These are phyloP conservation scores for Sinapis alba DNA, from an alignment of 441 rosid species.

Conservation along the genomic window DNA sequence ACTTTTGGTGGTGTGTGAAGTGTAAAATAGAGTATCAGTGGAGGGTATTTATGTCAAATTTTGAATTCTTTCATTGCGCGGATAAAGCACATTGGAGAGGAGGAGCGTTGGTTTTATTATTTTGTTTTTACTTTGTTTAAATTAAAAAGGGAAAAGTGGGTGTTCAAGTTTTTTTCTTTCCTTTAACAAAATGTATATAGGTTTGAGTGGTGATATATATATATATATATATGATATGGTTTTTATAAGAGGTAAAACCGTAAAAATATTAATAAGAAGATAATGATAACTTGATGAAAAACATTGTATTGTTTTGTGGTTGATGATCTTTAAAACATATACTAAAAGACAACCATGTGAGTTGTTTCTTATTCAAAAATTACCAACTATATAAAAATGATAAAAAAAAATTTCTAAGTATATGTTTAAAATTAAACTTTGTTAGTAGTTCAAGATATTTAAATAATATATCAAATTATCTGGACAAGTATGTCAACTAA, in stretches of 20 bases:
- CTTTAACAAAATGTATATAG: not conserved
- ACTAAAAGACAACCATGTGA: not conserved
- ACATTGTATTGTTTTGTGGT: not conserved
- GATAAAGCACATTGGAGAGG: constrained; percentile 29
- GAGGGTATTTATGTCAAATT: constrained; percentile 35
- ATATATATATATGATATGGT: not conserved
- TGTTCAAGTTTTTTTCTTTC: not conserved
- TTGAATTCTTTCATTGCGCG: constrained; percentile 33
- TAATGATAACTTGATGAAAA: not conserved
- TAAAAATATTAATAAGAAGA: too few relatives aligned
- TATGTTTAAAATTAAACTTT: too few relatives aligned
- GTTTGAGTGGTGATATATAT: not conserved
- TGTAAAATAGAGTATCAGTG: not conserved
- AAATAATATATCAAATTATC: not conserved
- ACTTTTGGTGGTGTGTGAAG: constrained; percentile 1
- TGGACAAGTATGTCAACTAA: not conserved
- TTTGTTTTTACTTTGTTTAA: not conserved
- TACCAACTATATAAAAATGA: not conserved
- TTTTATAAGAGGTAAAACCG: not conserved
- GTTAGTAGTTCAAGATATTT: not conserved
- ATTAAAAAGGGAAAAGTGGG: not conserved
- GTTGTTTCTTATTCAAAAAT: not conserved
- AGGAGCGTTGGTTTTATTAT: constrained; percentile 30
- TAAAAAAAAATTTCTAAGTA: too few relatives aligned
- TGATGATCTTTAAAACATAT: not conserved